These are phyloP conservation scores for Fraxinus quadrangulata DNA, from an alignment of 257 asterid species.

Conservation along the genomic window DNA sequence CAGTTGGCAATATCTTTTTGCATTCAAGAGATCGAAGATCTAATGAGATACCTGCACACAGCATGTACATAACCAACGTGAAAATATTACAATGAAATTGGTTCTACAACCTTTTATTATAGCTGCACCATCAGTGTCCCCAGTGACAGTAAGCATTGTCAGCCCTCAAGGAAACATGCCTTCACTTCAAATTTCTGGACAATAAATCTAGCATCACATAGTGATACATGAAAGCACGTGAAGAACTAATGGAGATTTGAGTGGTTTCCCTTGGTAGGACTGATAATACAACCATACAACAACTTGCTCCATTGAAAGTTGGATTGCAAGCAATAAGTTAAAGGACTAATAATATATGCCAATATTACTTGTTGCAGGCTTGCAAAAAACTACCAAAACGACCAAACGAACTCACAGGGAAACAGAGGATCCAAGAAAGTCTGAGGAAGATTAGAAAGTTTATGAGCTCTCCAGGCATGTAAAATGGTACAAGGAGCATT, in stretches of 20 bases:
- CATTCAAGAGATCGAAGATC: constrained; percentile 32
- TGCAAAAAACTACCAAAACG: constrained; percentile 8
- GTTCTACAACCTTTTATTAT: background rate
- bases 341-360: background rate
- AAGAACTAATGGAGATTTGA: background rate
- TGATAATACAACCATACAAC: background rate
- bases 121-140: background rate
- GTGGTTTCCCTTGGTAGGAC: background rate
- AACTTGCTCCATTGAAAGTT: background rate
- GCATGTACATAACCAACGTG: constrained; percentile 22
- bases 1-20: constrained; percentile 24
- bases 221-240: background rate
- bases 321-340: background rate
- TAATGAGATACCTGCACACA: constrained; percentile 45
- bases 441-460: constrained; percentile 41
- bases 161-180: background rate
- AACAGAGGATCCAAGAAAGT: constrained; percentile 63
- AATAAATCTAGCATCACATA: background rate
- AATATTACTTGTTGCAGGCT: constrained; percentile 3
- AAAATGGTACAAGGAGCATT: constrained; percentile 44
- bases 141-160: background rate
- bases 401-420: constrained; percentile 50
- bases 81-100: background rate
- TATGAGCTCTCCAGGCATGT: constrained; percentile 54
- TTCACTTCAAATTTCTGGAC: background rate